phyloP scores from a whole-genome alignment of 768 basidiomycete species.

The Tricholoma matsutake region DNA sequence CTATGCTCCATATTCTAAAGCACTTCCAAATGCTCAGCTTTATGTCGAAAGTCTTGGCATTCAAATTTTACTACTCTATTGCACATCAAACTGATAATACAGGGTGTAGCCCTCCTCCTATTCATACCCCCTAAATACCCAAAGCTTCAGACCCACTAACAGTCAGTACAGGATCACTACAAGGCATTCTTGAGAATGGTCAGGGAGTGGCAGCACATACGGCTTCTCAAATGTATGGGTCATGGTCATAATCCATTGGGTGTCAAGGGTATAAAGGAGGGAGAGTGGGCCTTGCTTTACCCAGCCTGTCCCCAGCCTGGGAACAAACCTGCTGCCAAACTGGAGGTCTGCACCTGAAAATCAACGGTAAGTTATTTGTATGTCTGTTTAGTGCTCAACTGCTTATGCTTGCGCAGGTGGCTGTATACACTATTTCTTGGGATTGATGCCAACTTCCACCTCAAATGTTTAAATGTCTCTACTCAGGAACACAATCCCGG shows the following conservation, averaged over 20 bases:
- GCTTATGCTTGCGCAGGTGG: neutral
- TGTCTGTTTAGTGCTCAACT: neutral
- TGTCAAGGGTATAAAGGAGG: constrained; percentile 8
- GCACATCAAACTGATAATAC: constrained; percentile 10
- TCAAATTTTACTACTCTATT: too few relatives aligned
- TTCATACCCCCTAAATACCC: neutral
- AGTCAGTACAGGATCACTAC: constrained; percentile 17
- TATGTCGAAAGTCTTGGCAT: constrained; percentile 10
- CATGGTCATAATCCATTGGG: constrained; percentile 16
- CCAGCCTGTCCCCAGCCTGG: too few relatives aligned
- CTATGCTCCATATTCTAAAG: constrained; percentile 9
- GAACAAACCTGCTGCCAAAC: constrained; percentile 21
- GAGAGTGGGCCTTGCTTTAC: constrained; percentile 24
- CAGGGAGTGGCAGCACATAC: constrained; percentile 16
- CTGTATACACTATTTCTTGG: too few relatives aligned
- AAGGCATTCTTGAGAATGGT: constrained; percentile 16
- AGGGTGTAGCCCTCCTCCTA: neutral
- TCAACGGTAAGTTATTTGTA: neutral
- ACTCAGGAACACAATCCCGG: constrained; percentile 15
- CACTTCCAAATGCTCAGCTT: too few relatives aligned
- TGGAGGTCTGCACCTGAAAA: constrained; percentile 14
- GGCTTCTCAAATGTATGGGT: constrained; percentile 18
- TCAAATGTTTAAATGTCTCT: constrained; percentile 17
- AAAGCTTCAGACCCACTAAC: neutral
- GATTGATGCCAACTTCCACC: constrained; percentile 22